Base-by-base conservation (phyloP, 75 land plant genomes). In the Picea glauca region DNA sequence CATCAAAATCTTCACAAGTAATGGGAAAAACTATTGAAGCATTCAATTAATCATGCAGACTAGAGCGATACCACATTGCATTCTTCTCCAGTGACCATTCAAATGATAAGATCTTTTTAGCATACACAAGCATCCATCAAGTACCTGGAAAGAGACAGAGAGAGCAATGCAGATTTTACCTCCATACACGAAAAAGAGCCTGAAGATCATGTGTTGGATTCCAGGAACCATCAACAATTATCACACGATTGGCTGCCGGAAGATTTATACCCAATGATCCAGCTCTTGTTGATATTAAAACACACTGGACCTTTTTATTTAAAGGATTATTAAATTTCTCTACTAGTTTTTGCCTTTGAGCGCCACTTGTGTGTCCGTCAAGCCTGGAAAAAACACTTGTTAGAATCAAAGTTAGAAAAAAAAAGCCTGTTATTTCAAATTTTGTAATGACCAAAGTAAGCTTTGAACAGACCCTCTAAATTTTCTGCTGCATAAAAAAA, bases 131-230 rank as follows among this genome's bases (percentile, higher is more conserved):
- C 18, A 66, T 66, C 40, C 70, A 66, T 32, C n/a, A 70, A 70
- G 23, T 9, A 40, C 13, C 23, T 40, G 50, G 4, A 43, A 70
- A n/a, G 8, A 43, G 50, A 43, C 13, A 43, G n/a, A 43, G 17
- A 7, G 20, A 18, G n/a, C 21, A 32, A 43, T 40, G 13, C 33
- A 17, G 18, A 74, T 57, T 13, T 46, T 80, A 93, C 99, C 99
- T 95, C 98, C 99, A 98, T 74, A 86, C 98, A 30, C 99, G 96
- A 80, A 86, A 98, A 72, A 98, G 93, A 63, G 99, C 99, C 79
- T 98, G 99, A 78, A 98, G 87, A 79, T 98, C 99, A 88, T 98
- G 89, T 35, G 99, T 98, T 62, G 99, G 99, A 78, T 98, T 98
- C 99, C 99, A 98, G 6, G 99, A 98, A 12, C 99, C 99, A 85